Base-by-base conservation (phyloP, 129 eudicot species). In the Dittrichia graveolens region DNA sequence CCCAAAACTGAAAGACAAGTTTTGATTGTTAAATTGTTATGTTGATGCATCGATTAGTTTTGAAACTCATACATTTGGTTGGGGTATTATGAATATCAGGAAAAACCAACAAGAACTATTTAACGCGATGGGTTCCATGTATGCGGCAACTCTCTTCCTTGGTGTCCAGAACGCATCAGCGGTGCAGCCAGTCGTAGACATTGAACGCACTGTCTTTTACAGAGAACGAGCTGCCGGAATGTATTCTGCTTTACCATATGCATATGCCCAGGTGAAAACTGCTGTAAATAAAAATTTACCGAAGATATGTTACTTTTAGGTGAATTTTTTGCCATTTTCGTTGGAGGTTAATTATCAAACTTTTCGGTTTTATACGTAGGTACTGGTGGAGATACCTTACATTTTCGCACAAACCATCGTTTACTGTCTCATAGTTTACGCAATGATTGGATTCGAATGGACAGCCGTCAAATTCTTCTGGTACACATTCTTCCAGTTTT, bases 211-310 rank as follows among this genome's bases (percentile, higher is more conserved):
- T 0, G 88, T 84, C 5, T 84, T 76, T 73, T 84, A 84, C 39
- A 68, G 88, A 59, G 88, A 84, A 80, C 74, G 88, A 73, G 88
- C 85, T 13, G 88, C 88, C 0, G 88, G 86, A 57, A 83, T 79
- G 86, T 83, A 83, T 71, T 83, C 83, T 0, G 86, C 86, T 53
- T 38, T 84, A 55, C 78, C 88, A 34, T 80, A 84, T 37, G 88
- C 83, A 48, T 70, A 70, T n/a, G 80, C 80, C 13, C 88, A 84
- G 88, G 88, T 84, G 53, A 24, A 24, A 24, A 66, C 52, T 46
- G 7, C 16, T 3, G 11, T 16, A 38, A 38, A 14, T 3, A 5
- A 12, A 15, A 38, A 1, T 2, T 38, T 7, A 39, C 9, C 2
- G 6, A 13, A 43, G 31, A 8, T 5, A 11, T 49, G 35, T 35